A percentile compares a stretch with the other conserved stretches of the same genome.
Conservation (phyloP, 2,329 filamentous ascomycete genomes). For the Emmonsiellopsis sp. region DNA sequence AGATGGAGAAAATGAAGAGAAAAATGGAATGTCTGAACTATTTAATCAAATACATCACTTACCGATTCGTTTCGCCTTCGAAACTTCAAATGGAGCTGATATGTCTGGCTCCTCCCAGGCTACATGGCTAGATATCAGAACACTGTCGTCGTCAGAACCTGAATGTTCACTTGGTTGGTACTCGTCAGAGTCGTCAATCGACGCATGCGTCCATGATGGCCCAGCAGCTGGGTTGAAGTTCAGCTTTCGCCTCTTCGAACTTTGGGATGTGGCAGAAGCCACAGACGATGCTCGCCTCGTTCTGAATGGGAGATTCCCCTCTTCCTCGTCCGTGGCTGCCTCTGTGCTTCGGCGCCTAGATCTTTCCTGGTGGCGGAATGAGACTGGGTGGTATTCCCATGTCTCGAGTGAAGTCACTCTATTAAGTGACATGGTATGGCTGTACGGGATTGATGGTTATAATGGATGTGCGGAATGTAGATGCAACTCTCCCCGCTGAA, state of each 20-base stretch:
- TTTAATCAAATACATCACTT: conserved; percentile 16
- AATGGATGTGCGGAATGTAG: background rate
- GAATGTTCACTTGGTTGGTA: conserved; percentile 8
- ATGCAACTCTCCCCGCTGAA: background rate
- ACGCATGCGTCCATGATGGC: conserved; percentile 26
- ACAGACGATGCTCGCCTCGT: background rate
- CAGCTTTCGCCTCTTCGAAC: conserved; percentile 21
- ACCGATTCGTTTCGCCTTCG: conserved; percentile 45
- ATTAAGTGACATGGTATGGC: conserved; percentile 31
- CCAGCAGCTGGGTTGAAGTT: conserved; percentile 36
- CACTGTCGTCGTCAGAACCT: background rate
- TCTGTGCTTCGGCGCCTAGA: conserved; percentile 3
- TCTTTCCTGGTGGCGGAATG: conserved; percentile 16
- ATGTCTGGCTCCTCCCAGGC: conserved; percentile 17
- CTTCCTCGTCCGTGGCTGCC: no score
- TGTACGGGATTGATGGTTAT: background rate
- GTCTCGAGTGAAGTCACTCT: conserved; percentile 37
- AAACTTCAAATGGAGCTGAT: conserved; percentile 45
- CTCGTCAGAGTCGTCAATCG: conserved; percentile 22
- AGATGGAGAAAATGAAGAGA: background rate
- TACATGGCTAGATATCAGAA: background rate
- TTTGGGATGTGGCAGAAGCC: background rate
- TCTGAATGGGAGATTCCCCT: no score
- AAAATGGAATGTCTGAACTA: background rate
- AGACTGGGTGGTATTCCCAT: conserved; percentile 29